A percentile compares a stretch with the other conserved stretches of the same genome.
Evolutionary conservation across 2,329 filamentous ascomycete species (phyloP).

Genomic region (Alternaria alternata): DNA sequence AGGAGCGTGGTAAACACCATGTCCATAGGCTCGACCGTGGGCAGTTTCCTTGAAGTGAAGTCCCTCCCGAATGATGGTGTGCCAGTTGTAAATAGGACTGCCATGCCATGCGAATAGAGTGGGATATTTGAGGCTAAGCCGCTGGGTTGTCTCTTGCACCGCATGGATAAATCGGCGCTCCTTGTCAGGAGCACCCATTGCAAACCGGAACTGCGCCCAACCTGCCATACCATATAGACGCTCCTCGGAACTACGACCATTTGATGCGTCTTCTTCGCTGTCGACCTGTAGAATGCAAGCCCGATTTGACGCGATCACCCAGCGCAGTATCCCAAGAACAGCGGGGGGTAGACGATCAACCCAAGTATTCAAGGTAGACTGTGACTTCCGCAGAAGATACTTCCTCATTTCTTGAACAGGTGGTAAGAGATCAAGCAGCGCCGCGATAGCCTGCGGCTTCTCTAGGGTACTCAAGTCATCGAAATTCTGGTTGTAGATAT

Average conservation of each 20-base stretch:
- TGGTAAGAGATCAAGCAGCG: constrained; percentile 67
- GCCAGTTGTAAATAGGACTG: constrained; percentile 80
- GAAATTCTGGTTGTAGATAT: constrained; percentile 65
- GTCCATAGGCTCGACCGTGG: constrained; percentile 75
- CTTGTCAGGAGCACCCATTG: constrained; percentile 90
- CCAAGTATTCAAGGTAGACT: constrained; percentile 59
- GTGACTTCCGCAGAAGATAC: constrained; percentile 56
- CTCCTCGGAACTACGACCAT: constrained; percentile 54
- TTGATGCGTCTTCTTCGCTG: constrained; percentile 27
- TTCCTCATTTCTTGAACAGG: constrained; percentile 65
- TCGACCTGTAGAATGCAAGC: constrained; percentile 85
- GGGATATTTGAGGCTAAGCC: constrained; percentile 60
- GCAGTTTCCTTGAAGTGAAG: constrained; percentile 71
- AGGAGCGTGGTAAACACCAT: constrained; percentile 83
- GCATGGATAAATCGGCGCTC: constrained; percentile 76
- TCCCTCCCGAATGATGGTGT: constrained; percentile 84
- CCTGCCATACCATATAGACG: constrained; percentile 68
- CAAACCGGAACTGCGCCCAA: constrained; percentile 85
- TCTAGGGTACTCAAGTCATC: constrained; percentile 58
- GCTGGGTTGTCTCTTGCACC: constrained; percentile 58
- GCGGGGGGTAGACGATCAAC: constrained; percentile 68
- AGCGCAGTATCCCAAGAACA: constrained; percentile 74
- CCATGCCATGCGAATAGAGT: constrained; percentile 91
- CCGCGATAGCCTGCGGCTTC: constrained; percentile 62
- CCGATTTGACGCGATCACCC: constrained; percentile 90